These are phyloP conservation scores for Cercophora newfieldiana DNA, from an alignment of 495 filamentous ascomycete genomes.

Conservation along the genomic window DNA sequence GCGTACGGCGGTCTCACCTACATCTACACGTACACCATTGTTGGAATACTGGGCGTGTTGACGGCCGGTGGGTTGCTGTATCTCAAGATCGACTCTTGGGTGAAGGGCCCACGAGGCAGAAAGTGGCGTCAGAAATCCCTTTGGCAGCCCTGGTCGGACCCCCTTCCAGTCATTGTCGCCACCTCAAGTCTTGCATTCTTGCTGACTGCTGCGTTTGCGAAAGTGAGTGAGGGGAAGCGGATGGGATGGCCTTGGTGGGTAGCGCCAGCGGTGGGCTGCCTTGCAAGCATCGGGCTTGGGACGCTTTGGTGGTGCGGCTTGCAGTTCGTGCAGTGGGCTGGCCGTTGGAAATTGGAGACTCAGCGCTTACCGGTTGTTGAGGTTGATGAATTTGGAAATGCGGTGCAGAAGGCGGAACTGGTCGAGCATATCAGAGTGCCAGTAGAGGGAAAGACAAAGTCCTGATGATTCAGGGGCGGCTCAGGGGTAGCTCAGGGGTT, in stretches of 20 bases:
- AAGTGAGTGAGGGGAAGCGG: neutral
- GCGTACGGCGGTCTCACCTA: conserved; percentile 9
- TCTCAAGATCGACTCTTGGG: neutral
- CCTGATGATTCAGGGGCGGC: neutral
- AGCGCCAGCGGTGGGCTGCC: neutral
- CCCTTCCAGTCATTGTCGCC: conserved; percentile 1
- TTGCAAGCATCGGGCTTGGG: neutral
- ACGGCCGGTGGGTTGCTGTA: conserved; percentile 19
- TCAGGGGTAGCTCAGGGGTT: no score
- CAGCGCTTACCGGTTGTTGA: conserved; percentile 1
- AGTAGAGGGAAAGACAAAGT: neutral
- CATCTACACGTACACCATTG: conserved; percentile 18
- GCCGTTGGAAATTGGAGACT: conserved; percentile 2
- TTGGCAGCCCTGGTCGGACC: conserved; percentile 5
- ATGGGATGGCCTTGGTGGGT: neutral
- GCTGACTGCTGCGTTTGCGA: neutral
- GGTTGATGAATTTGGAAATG: conserved; percentile 8
- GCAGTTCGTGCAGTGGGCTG: conserved; percentile 5
- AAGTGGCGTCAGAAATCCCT: neutral
- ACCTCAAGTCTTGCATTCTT: neutral
- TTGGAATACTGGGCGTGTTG: conserved; percentile 20
- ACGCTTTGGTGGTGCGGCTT: conserved; percentile 2
- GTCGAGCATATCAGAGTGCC: neutral
- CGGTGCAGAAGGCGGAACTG: conserved; percentile 5
- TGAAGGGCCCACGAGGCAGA: neutral